These are phyloP conservation scores for Syncephalastrum monosporum DNA, from an alignment of 371 early-diverging fungal species.

Conservation along the genomic window DNA sequence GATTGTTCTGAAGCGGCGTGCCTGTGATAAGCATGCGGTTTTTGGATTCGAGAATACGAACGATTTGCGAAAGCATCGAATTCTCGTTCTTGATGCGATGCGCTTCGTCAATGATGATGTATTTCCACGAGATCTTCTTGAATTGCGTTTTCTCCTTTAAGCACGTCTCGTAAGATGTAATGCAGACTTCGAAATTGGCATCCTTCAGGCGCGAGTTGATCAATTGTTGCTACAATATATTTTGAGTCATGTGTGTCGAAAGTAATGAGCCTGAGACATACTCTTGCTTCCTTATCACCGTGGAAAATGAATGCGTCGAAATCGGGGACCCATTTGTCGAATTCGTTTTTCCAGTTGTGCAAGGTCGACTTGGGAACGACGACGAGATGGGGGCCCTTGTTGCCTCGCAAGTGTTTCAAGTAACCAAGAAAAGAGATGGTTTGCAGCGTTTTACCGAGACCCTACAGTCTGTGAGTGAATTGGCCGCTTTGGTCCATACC, in stretches of 20 bases:
- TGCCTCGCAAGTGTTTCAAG: conserved; percentile 78
- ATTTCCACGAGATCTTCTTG: conserved; percentile 89
- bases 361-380: conserved; percentile 98
- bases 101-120: conserved; percentile 98
- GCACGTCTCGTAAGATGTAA: conserved; percentile 99
- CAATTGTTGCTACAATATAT: conserved; percentile 46
- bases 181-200: conserved; percentile 88
- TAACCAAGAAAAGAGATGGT: conserved; percentile 96
- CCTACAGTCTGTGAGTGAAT: conserved; percentile 48
- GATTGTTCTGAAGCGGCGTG: conserved; percentile 99
- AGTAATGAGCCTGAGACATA: conserved; percentile 25
- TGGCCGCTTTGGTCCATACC: too few species aligned
- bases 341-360: conserved; percentile 97
- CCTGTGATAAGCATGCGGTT: conserved; percentile 98
- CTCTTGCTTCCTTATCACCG: conserved; percentile 88
- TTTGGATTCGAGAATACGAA: conserved; percentile 83
- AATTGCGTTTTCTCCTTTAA: conserved; percentile 86
- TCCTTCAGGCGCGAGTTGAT: conserved; percentile 56
- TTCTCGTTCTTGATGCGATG: conserved; percentile 99
- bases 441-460: conserved; percentile 99
- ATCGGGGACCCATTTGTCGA: conserved; percentile 92
- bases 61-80: conserved; percentile 89
- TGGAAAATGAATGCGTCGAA: conserved; percentile 91
- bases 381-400: conserved; percentile 87
- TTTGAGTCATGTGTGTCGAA: not conserved